Evolutionary conservation across 2,329 filamentous ascomycete species (phyloP).

Genomic region (Penicillium sp.): DNA sequence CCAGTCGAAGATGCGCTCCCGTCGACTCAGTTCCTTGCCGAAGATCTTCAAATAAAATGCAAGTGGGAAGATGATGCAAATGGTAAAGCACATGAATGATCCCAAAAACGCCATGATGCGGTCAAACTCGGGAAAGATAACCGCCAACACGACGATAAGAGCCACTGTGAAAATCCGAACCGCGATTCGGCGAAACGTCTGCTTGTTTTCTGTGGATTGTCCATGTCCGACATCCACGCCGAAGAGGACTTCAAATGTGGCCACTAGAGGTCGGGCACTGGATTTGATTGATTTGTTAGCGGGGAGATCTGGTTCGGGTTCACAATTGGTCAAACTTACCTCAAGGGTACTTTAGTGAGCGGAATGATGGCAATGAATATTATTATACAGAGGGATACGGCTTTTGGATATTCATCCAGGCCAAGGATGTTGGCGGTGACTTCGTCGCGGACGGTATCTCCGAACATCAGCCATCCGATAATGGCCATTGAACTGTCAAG

Average conservation of each 20-base stretch:
- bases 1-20: slow-evolving; percentile 71
- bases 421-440: slow-evolving; percentile 88
- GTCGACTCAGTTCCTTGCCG: slow-evolving; percentile 66
- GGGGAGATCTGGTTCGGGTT: background rate
- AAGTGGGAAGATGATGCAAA: slow-evolving; percentile 88
- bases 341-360: slow-evolving; percentile 91
- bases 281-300: slow-evolving; percentile 33
- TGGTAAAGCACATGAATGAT: slow-evolving; percentile 86
- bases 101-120: slow-evolving; percentile 91
- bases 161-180: slow-evolving; percentile 70
- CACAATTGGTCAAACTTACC: slow-evolving; percentile 47
- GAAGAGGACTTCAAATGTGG: slow-evolving; percentile 78
- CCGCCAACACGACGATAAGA: slow-evolving; percentile 76
- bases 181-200: slow-evolving; percentile 60
- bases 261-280: slow-evolving; percentile 79
- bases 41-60: slow-evolving; percentile 92
- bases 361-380: slow-evolving; percentile 90
- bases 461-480: slow-evolving; percentile 91
- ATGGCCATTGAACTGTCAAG: slow-evolving; percentile 83
- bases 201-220: slow-evolving; percentile 52
- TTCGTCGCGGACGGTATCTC: slow-evolving; percentile 82
- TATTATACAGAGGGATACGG: slow-evolving; percentile 77
- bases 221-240: slow-evolving; percentile 66
- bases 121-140: slow-evolving; percentile 78
- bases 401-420: slow-evolving; percentile 72